Base-by-base conservation (phyloP, 106 monocot genomes). In the Platanthera guangdongensis region DNA sequence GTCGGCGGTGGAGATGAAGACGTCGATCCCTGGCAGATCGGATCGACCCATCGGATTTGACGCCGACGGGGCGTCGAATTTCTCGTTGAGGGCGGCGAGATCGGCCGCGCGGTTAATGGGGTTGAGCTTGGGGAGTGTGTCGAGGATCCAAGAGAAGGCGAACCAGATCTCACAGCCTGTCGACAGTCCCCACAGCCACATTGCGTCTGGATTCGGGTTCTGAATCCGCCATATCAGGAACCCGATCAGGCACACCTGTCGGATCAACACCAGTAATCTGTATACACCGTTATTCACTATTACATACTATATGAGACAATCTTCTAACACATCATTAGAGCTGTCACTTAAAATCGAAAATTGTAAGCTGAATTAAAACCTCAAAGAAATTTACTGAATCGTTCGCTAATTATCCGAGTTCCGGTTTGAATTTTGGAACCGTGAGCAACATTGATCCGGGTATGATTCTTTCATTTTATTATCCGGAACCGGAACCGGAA, bases 151-250 rank as follows among this genome's bases (percentile, higher is more conserved):
- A 14, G 92, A 92, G 81, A 95, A 95, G 39, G 92, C 89, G 77
- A 95, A 95, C 95, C 95, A 95, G 8, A 92, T 9, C 80, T 95
- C 95, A 84, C 92, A 95, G n/a, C 86, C 84, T 49, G 92, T 92
- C 6, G 95, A 95, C 75, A 92, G 74, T 3, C 84, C 92, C 95
- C 95, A 95, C 13, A 95, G 83, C 95, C 95, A 95, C 84, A 92
- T 84, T 9, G 95, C 95, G 16, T 95, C 95, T 32, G 60, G 55
- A 79, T 95, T 95, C 0, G 95, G 92, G 76, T 95, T 95, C 0
- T 50, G 63, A 15, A 95, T 76, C 3, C 95, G 85, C 95, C 95
- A 95, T n/a, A 73, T 49, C 47, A 95, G 10, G 79, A 95, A 95
- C 7, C 85, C 51, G 5, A 28, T 18, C 67, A 95, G 62, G 22